Percentiles rank a stretch among this genome's conserved stretches.
Conservation (phyloP, 768 basidiomycete species). For the Podaxis sp. region DNA sequence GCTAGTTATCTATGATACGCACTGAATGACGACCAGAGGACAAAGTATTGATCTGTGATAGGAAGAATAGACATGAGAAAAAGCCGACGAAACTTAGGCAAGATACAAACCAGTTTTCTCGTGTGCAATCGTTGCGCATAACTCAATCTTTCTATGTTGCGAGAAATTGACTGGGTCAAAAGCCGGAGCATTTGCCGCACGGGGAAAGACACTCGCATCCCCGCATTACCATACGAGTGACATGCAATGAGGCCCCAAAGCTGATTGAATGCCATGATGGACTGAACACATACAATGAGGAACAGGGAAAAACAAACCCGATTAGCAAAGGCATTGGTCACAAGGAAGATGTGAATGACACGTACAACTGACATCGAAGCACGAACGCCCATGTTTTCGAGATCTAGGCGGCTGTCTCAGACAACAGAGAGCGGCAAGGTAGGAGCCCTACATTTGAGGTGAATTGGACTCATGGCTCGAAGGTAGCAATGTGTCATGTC, state of each 20-base stretch:
- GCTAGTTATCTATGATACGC: constrained; percentile 12
- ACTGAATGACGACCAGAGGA: constrained; percentile 65
- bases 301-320: background rate
- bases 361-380: constrained; percentile 84
- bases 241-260: constrained; percentile 82
- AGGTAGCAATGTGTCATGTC: constrained; percentile 86
- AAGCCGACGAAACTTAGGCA: background rate
- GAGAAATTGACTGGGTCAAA: constrained; percentile 75
- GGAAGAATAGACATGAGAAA: constrained; percentile 8
- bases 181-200: constrained; percentile 81
- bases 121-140: constrained; percentile 76
- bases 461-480: constrained; percentile 87
- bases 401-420: constrained; percentile 39
- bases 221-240: constrained; percentile 72
- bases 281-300: constrained; percentile 36
- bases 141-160: constrained; percentile 76
- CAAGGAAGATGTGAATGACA: constrained; percentile 9
- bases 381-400: constrained; percentile 79
- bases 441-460: constrained; percentile 62
- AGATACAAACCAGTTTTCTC: constrained; percentile 63
- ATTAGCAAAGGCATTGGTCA: background rate
- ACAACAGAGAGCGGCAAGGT: background rate
- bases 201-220: constrained; percentile 87
- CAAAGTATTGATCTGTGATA: constrained; percentile 65
- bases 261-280: constrained; percentile 75